Evolutionary conservation across 768 basidiomycete genomes (phyloP).

Genomic region (Hygrocybe punicea): DNA sequence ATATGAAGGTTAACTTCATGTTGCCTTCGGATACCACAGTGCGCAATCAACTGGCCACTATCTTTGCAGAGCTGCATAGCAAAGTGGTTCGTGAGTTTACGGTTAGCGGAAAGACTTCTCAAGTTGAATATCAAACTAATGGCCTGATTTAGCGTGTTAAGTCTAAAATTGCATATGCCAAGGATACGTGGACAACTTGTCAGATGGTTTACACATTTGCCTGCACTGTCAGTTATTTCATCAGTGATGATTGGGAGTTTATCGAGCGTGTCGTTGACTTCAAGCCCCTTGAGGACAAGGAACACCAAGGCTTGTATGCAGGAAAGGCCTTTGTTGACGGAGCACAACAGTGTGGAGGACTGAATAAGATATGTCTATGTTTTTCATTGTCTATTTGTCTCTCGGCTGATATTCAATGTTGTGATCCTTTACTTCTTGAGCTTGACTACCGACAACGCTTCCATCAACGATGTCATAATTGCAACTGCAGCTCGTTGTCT

Average conservation of each 20-base stretch:
- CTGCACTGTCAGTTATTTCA: slow-evolving; percentile 27
- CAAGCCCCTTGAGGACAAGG: slow-evolving; percentile 28
- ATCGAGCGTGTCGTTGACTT: slow-evolving; percentile 34
- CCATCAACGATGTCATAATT: slow-evolving; percentile 34
- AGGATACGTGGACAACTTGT: slow-evolving; percentile 32
- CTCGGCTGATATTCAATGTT: slow-evolving; percentile 7
- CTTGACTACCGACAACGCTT: slow-evolving; percentile 34
- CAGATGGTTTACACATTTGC: slow-evolving; percentile 35
- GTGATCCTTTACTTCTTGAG: slow-evolving; percentile 16
- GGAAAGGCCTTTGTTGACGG: slow-evolving; percentile 29
- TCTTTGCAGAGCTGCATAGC: slow-evolving; percentile 19
- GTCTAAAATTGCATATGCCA: slow-evolving; percentile 24
- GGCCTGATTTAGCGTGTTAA: slow-evolving; percentile 14
- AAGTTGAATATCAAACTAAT: not conserved
- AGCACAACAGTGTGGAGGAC: slow-evolving; percentile 17
- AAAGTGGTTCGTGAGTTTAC: slow-evolving; percentile 18
- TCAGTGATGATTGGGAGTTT: slow-evolving; percentile 33
- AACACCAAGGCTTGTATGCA: slow-evolving; percentile 33
- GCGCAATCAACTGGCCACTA: slow-evolving; percentile 16
- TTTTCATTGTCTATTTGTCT: slow-evolving; percentile 1
- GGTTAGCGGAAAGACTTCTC: slow-evolving; percentile 9
- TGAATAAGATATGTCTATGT: slow-evolving; percentile 34
- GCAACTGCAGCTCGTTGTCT: slow-evolving; percentile 18
- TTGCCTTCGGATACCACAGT: slow-evolving; percentile 28
- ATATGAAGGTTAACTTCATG: slow-evolving; percentile 12